Evolutionary conservation across 352 stramenopile genomes (phyloP), one percentile per base, ranked within the genome.

Genomic region (Globisporangium recalcitrans): DNA sequence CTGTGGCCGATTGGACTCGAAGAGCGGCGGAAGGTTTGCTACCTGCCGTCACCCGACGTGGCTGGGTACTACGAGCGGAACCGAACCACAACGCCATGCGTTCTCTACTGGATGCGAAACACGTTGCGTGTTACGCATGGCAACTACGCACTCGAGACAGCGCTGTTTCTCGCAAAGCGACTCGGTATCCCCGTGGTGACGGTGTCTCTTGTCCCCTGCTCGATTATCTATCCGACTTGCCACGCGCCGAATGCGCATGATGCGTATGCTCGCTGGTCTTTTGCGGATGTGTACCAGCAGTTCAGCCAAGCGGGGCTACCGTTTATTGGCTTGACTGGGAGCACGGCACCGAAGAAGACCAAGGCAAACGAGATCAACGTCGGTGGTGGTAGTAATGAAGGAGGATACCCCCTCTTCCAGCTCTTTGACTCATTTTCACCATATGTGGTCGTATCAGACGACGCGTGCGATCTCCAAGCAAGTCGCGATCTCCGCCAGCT

Each of bases 71-170:
- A 32, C 44, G 14, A 68, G 51, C 42, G 64, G 44, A 53, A 59
- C 6, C 24, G 27, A 10, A 46, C 7, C 11, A 40, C 21, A n/a
- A 56, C 58, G 16, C 34, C 46, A n/a, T 53, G 60, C n/a, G 34
- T 92, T 29, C 58, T 92, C 9, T 92, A 92, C 62, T 92, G 82
- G 82, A 73, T 90, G 63, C 80, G 82, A 5, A 83, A 74, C 34
- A 80, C 75, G 1, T 49, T 83, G 57, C 82, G 82, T 3, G 72
- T 86, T n/a, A 65, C 60, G 48, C 74, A 89, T 19, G 75, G 75
- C 9, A 92, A 92, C 60, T 89, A 82, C 60, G 77, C 69, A 3
- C 69, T 92, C 24, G 74, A 83, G 47, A 64, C 71, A 10, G 80
- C 80, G 4, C 64, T 83, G 38, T 47, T 77, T 21, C 69, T 90